A percentile compares a stretch with the other conserved stretches of the same genome.
Conservation (phyloP, 306 rosid species). For the Vachellia pachyceras region DNA sequence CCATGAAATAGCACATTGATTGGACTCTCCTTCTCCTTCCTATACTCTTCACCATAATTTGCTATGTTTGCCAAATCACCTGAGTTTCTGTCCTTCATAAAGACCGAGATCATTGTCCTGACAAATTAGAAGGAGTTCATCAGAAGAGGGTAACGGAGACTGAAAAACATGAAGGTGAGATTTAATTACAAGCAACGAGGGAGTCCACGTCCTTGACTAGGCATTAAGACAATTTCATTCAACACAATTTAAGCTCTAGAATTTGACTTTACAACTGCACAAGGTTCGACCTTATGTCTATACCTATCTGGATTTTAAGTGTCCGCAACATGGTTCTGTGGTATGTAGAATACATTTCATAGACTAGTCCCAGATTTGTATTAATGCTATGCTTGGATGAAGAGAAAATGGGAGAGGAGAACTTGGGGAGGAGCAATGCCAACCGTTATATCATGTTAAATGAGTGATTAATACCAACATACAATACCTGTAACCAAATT, state of each 20-base stretch:
- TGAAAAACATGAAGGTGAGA: too few species aligned
- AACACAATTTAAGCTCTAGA: constrained; percentile 4
- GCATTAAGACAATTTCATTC: constrained; percentile 7
- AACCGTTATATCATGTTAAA: background rate
- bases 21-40: constrained; percentile 54
- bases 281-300: background rate
- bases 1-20: constrained; percentile 90
- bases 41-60: constrained; percentile 80
- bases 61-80: constrained; percentile 74
- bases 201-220: background rate
- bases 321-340: too few species aligned
- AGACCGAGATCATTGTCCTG: constrained; percentile 87
- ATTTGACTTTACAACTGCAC: background rate
- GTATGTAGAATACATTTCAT: too few species aligned
- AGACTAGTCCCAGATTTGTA: too few species aligned
- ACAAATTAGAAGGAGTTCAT: constrained; percentile 20
- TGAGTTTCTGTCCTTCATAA: constrained; percentile 68
- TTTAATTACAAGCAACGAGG: too few species aligned
- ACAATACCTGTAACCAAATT: background rate
- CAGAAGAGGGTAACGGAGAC: constrained; percentile 35
- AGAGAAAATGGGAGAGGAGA: too few species aligned
- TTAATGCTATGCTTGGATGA: too few species aligned
- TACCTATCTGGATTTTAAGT: background rate
- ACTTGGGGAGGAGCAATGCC: background rate
- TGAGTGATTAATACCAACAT: background rate